Evolutionary conservation across 1,139 yeast genomes (phyloP), one percentile per base, ranked within the genome.

Genomic region (Yamadazyma triangularis): DNA sequence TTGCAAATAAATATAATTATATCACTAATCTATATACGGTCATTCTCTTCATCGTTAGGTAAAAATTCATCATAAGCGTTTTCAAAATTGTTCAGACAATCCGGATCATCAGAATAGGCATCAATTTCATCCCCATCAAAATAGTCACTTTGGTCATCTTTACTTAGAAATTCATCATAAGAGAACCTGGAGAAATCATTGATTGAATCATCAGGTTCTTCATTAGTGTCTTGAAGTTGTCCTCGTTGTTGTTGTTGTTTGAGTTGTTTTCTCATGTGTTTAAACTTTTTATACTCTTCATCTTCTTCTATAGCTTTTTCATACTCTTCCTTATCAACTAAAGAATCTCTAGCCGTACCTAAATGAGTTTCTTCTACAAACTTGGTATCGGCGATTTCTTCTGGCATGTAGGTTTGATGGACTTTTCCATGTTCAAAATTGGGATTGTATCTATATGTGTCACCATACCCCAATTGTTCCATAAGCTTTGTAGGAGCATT

Each of bases 401-500:
- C 60, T 0, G 94, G 93, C 44, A 84, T 60, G 44, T 83, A 85
- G 9, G 64, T 70, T 53, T 93, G 98, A 25, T 60, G 51, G 2
- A 86, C 94, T 30, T 60, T 54, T 0, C 97, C 98, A 39, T 79
- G 76, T 26, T 62, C 63, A 53, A 54, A 91, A 39, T 75, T 70
- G 0, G 98, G 98, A 44, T 88, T 88, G 54, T 91, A 93, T 51
- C 87, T 85, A 58, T 91, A 91, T 13, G 78, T 79, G 33, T 79
- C 75, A 8, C 87, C 84, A 50, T 88, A 89, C 0, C 95, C 97
- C 41, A 89, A 51, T 31, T 86, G 94, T 38, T 77, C 73, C 98
- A 91, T 89, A 32, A 93, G 64, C 42, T 66, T 71, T 0, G 98
- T 93, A 1, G 98, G 98, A 0, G 98, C 97, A 54, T 91, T 91